These are phyloP conservation scores for Stevia rebaudiana DNA, from an alignment of 140 eudicot species.

Conservation along the genomic window DNA sequence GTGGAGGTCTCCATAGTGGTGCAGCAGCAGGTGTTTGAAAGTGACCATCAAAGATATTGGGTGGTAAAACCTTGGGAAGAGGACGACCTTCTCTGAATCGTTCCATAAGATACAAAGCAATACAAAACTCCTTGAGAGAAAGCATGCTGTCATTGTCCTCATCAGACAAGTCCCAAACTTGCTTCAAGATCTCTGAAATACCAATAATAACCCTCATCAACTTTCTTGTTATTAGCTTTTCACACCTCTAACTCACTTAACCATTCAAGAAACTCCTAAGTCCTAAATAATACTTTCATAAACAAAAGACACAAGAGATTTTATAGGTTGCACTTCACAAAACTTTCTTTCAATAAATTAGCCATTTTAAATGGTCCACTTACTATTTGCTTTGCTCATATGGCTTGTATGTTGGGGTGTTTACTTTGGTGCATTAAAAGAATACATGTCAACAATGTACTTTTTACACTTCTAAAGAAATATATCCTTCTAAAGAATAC, in stretches of 20 bases:
- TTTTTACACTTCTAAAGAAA: not conserved
- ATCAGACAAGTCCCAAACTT: constrained; percentile 98
- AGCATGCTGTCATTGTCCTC: constrained; percentile 98
- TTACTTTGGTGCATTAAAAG: not conserved
- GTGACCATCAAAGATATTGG: constrained; percentile 55
- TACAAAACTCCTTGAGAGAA: constrained; percentile 86
- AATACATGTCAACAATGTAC: not conserved
- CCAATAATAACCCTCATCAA: constrained; percentile 26
- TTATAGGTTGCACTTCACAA: constrained; percentile 1
- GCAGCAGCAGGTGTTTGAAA: constrained; percentile 36
- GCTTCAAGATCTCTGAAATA: constrained; percentile 75
- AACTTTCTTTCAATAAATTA: not conserved
- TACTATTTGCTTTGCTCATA: not conserved
- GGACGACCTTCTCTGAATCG: constrained; percentile 84
- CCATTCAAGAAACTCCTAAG: not conserved
- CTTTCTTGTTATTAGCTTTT: not conserved
- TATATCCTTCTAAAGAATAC: too few relatives aligned
- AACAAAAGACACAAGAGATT: not conserved
- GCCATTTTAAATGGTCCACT: not conserved
- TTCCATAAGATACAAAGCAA: constrained; percentile 96
- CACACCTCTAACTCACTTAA: not conserved
- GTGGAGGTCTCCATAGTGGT: constrained; percentile 47
- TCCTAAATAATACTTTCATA: not conserved
- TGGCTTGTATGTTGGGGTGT: not conserved
- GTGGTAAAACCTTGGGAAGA: constrained; percentile 63